Evolutionary conservation across 2,329 filamentous ascomycete species (phyloP).

Genomic region (Beauveria australis): DNA sequence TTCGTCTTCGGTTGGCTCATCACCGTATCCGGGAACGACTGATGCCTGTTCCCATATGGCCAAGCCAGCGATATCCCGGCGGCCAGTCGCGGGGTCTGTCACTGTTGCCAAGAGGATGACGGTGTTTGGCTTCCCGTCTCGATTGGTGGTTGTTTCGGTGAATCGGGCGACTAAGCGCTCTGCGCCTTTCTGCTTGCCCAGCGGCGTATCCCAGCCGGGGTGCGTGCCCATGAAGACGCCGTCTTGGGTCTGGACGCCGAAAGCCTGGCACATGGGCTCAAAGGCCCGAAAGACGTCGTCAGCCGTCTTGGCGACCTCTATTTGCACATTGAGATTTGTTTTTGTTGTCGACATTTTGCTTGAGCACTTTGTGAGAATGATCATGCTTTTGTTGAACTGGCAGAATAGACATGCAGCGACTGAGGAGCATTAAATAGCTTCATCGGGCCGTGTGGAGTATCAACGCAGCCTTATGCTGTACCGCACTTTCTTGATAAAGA

Average conservation of each 20-base stretch:
- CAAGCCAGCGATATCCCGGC: slow-evolving; percentile 35
- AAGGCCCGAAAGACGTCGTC: slow-evolving; percentile 21
- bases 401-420: too few species aligned
- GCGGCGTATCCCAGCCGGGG: slow-evolving; percentile 45
- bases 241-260: slow-evolving; percentile 43
- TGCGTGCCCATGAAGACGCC: slow-evolving; percentile 43
- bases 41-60: slow-evolving; percentile 50
- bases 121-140: slow-evolving; percentile 37
- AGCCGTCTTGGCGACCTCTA: slow-evolving; percentile 21
- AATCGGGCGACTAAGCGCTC: slow-evolving; percentile 34
- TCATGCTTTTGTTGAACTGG: too few species aligned
- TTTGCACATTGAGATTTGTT: not conserved
- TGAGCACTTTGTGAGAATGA: too few species aligned
- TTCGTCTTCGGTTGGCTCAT: slow-evolving; percentile 27
- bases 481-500: not conserved
- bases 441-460: not conserved
- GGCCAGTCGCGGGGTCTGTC: slow-evolving; percentile 21
- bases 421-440: too few species aligned
- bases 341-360: not conserved
- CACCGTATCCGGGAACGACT: slow-evolving; percentile 38
- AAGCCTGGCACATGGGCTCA: slow-evolving; percentile 24
- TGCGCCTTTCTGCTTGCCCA: slow-evolving; percentile 30
- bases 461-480: not conserved
- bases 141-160: slow-evolving; percentile 28
- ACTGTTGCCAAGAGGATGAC: slow-evolving; percentile 47